Evolutionary conservation across 2,329 filamentous ascomycete genomes (phyloP).

Genomic region (Helotiales sp.): DNA sequence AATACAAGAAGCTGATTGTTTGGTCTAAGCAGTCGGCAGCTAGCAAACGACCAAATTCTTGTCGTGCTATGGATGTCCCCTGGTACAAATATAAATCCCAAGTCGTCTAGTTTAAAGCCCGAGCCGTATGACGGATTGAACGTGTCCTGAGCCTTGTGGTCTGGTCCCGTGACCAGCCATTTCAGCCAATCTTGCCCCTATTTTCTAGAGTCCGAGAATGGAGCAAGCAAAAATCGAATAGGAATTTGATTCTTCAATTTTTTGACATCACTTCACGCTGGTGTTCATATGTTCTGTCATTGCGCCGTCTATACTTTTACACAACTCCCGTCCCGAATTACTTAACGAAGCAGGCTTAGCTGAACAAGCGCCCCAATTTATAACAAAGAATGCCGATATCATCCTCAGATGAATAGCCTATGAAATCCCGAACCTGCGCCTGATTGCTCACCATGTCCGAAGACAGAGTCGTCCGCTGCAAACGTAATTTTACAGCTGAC

Average conservation of each 20-base stretch:
- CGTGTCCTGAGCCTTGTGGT: neutral
- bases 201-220: neutral
- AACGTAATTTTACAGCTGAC: constrained; percentile 22
- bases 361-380: constrained; percentile 26
- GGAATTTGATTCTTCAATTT: neutral
- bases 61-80: constrained; percentile 15
- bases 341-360: constrained; percentile 27
- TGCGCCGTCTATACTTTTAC: constrained; percentile 37
- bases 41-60: constrained; percentile 13
- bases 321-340: constrained; percentile 35
- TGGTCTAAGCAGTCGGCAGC: neutral
- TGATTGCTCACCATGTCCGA: constrained; percentile 10
- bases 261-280: neutral
- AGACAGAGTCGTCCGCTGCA: constrained; percentile 13
- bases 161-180: constrained; percentile 17
- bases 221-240: neutral
- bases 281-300: constrained; percentile 10
- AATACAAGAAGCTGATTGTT: neutral
- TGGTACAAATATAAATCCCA: constrained; percentile 20
- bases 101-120: neutral
- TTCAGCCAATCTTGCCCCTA: constrained; percentile 6
- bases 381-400: constrained; percentile 29
- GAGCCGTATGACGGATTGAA: constrained; percentile 1
- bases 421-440: constrained; percentile 22
- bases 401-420: constrained; percentile 28